Percentiles rank a stretch among this genome's conserved stretches.
Conservation (phyloP, 2,329 filamentous ascomycete species). For the Claviceps sp. region DNA sequence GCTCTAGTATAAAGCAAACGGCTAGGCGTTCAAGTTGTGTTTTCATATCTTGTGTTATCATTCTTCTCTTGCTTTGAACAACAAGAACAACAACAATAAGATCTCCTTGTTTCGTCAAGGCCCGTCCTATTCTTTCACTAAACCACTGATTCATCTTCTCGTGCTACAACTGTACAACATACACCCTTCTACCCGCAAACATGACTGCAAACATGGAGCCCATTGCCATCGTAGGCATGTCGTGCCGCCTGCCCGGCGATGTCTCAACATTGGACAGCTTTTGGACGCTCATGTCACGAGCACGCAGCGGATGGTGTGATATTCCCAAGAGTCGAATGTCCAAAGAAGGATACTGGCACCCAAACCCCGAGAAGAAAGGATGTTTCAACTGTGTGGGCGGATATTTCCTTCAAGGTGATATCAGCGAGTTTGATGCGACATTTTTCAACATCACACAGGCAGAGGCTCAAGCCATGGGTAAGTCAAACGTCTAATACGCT, state of each 20-base stretch:
- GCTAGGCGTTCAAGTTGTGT: not conserved
- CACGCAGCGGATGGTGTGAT: constrained; percentile 26
- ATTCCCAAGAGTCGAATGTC: constrained; percentile 35
- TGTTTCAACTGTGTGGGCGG: constrained; percentile 22
- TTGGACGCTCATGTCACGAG: constrained; percentile 29
- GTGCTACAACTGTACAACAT: not conserved
- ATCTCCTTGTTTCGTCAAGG: not conserved
- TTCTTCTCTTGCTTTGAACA: not conserved
- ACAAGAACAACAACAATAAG: not conserved
- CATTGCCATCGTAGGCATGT: constrained; percentile 34
- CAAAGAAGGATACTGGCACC: constrained; percentile 26
- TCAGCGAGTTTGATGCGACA: constrained; percentile 34
- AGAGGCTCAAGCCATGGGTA: constrained; percentile 34
- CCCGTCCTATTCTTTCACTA: not conserved
- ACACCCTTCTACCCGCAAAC: constrained; percentile 1
- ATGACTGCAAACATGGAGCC: constrained; percentile 12
- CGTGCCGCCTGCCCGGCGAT: constrained; percentile 31
- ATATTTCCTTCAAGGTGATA: constrained; percentile 32
- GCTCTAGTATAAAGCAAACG: not conserved
- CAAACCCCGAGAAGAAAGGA: constrained; percentile 29
- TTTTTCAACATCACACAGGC: constrained; percentile 40
- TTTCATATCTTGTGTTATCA: no score
- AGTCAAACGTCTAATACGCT: not conserved
- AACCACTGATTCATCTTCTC: not conserved
- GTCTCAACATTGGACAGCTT: constrained; percentile 28